phyloP scores from a whole-genome alignment of 2,329 filamentous ascomycete species.

The Verruconis gallopava region DNA sequence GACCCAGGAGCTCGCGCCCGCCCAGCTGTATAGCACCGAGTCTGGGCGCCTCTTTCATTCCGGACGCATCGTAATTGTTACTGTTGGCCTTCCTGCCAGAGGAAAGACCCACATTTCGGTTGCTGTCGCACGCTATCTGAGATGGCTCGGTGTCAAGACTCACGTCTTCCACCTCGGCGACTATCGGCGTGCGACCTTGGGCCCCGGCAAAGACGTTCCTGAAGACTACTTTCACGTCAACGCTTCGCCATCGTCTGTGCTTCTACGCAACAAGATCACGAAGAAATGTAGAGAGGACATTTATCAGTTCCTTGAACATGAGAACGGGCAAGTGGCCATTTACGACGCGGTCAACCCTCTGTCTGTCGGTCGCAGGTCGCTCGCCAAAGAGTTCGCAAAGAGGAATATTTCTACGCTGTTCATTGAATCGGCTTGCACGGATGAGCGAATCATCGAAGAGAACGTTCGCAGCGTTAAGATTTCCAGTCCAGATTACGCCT shows the following conservation, averaged over 20 bases:
- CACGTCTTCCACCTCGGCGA: constrained; percentile 95
- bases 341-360: constrained; percentile 97
- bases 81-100: constrained; percentile 85
- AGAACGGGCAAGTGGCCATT: constrained; percentile 95
- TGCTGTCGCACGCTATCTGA: constrained; percentile 82
- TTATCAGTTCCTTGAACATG: constrained; percentile 88
- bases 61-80: constrained; percentile 91
- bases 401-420: constrained; percentile 93
- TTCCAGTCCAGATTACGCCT: constrained; percentile 88
- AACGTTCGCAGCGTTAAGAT: constrained; percentile 98
- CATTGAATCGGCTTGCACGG: constrained; percentile 89
- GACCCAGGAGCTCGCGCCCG: constrained; percentile 74
- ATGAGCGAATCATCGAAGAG: constrained; percentile 85
- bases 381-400: constrained; percentile 96
- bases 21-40: constrained; percentile 96
- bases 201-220: constrained; percentile 69
- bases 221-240: constrained; percentile 98
- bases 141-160: constrained; percentile 97
- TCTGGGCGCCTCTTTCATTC: constrained; percentile 95
- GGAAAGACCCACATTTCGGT: constrained; percentile 98
- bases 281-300: constrained; percentile 97
- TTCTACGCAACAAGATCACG: constrained; percentile 89
- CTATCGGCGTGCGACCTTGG: constrained; percentile 84
- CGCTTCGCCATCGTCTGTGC: constrained; percentile 81
- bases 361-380: constrained; percentile 62